These are phyloP conservation scores for Penicillium sp. DNA, from an alignment of 2,329 filamentous ascomycete species.

Conservation along the genomic window DNA sequence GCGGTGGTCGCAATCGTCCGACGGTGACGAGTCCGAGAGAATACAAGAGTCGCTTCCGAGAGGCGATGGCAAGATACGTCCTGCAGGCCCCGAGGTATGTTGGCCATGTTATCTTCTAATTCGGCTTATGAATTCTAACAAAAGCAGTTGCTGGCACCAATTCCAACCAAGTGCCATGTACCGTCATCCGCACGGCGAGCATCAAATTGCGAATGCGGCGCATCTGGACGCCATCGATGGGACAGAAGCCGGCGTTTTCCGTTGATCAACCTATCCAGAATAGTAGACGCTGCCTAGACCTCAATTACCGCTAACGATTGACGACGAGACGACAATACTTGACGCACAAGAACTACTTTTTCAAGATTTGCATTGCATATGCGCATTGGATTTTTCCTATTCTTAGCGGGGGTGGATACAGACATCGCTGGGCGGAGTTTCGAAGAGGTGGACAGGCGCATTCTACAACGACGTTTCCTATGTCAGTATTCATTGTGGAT, in stretches of 20 bases:
- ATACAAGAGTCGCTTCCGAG: conserved; percentile 92
- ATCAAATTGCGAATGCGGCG: conserved; percentile 19
- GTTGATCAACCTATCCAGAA: background rate
- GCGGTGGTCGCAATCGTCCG: conserved; percentile 77
- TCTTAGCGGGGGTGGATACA: background rate
- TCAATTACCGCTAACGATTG: conserved; percentile 13
- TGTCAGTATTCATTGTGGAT: background rate
- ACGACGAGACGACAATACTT: conserved; percentile 19
- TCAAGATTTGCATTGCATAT: background rate
- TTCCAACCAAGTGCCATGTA: conserved; percentile 39
- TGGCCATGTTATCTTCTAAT: background rate
- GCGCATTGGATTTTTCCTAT: background rate
- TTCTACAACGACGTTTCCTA: background rate
- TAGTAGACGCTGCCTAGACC: background rate
- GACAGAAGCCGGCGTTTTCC: conserved; percentile 12
- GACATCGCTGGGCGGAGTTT: background rate
- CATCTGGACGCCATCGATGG: conserved; percentile 28
- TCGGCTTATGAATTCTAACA: conserved; percentile 5
- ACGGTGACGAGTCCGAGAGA: conserved; percentile 97
- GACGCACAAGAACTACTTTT: background rate
- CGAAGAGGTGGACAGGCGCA: background rate
- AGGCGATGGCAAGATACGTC: conserved; percentile 89
- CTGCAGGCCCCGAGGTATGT: conserved; percentile 52
- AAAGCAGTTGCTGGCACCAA: conserved; percentile 48
- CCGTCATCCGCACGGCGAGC: conserved; percentile 32